Percentiles rank a stretch among this genome's conserved stretches.
Conservation (phyloP, 441 rosid species). For the Viola pubescens region DNA sequence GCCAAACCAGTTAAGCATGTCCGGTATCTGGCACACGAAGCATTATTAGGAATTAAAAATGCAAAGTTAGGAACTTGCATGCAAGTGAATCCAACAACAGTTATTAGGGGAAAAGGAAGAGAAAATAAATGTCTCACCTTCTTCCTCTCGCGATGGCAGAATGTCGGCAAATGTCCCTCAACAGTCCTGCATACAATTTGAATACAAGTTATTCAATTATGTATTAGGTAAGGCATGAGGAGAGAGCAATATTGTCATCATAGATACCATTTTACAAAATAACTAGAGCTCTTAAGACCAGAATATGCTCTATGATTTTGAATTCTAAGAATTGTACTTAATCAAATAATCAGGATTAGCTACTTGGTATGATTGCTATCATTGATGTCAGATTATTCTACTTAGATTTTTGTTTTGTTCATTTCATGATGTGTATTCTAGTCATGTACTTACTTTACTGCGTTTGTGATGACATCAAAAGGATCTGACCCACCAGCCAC, state of each 20-base stretch:
- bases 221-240: constrained; percentile 1
- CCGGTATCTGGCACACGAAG: constrained; percentile 37
- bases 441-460: constrained; percentile 40
- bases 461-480: constrained; percentile 48
- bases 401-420: too few relatives aligned
- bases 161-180: constrained; percentile 47
- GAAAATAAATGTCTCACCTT: constrained; percentile 22
- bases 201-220: constrained; percentile 2
- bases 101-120: background rate
- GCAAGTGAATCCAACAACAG: background rate
- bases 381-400: too few relatives aligned
- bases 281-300: background rate
- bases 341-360: too few relatives aligned
- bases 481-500: constrained; percentile 55
- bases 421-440: too few relatives aligned
- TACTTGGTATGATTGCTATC: too few relatives aligned
- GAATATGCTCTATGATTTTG: too few relatives aligned
- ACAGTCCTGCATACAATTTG: constrained; percentile 30
- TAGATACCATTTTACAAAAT: background rate
- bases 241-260: background rate
- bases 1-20: constrained; percentile 61
- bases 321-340: too few relatives aligned
- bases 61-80: background rate
- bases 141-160: constrained; percentile 53
- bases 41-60: background rate